These are phyloP conservation scores for Pseudocercospora fijiensis DNA, from an alignment of 2,329 filamentous ascomycete genomes.

Conservation along the genomic window DNA sequence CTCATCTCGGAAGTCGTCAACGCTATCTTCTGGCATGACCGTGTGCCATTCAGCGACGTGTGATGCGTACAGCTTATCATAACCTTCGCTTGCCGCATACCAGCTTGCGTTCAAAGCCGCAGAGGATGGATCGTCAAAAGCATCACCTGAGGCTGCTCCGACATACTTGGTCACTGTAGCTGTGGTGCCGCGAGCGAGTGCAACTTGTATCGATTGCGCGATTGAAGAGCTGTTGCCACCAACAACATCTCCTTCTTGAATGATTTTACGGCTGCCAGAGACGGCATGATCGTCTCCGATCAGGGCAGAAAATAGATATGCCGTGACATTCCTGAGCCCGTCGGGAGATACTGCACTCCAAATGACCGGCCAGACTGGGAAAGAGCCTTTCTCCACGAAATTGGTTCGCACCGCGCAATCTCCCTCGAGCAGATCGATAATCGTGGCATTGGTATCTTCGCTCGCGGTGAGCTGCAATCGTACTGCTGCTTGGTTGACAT, in stretches of 20 bases:
- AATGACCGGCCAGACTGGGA: conserved; percentile 54
- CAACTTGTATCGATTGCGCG: conserved; percentile 59
- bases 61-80: conserved; percentile 52
- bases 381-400: conserved; percentile 57
- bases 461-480: conserved; percentile 59
- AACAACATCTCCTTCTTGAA: conserved; percentile 51
- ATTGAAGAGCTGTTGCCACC: conserved; percentile 62
- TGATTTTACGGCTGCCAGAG: conserved; percentile 44
- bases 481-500: conserved; percentile 62
- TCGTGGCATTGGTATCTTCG: conserved; percentile 54
- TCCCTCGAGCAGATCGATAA: conserved; percentile 68
- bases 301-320: conserved; percentile 57
- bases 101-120: conserved; percentile 58
- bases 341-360: conserved; percentile 64
- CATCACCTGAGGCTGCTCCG: conserved; percentile 67
- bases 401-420: conserved; percentile 65
- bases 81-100: conserved; percentile 55
- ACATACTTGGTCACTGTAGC: conserved; percentile 65
- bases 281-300: conserved; percentile 43
- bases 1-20: conserved; percentile 61
- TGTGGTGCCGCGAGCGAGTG: conserved; percentile 53
- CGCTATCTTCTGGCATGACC: conserved; percentile 60
- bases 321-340: conserved; percentile 62
- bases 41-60: conserved; percentile 63
- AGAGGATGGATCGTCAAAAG: conserved; percentile 58